Base-by-base conservation (phyloP, 345 rosid species). In the Syzygium aromaticum region DNA sequence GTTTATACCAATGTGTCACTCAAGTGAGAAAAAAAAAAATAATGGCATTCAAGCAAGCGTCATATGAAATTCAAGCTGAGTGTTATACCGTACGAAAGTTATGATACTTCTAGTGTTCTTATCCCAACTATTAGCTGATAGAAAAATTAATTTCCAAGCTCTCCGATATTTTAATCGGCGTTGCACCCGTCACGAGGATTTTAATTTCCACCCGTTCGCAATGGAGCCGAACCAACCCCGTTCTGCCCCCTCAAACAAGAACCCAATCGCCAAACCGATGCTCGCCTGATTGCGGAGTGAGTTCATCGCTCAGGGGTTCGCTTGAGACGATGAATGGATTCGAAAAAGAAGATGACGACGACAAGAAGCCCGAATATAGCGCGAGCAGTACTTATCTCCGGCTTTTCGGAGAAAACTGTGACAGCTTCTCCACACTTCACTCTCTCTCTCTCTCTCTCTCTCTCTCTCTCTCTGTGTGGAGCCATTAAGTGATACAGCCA, bases 361-460 rank as follows among this genome's bases (percentile, higher is more conserved):
- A 7, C 77, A 1, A 63, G 40, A 28, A 30, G 5, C 77, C 38
- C 30, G 77, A 17, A 30, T 3, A 40, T 2, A 15, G 17, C 77
- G 15, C 11, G 77, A 28, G 77, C 15, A 0, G 77, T 3, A 7
- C 77, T 28, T 0, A 63, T 7, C 77, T 7, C 77, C 17, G 22
- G 40, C 77, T 28, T 28, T 15, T 15, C 0, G 40, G 40, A 64
- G 11, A 64, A 64, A 15, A 38, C 77, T 28, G 22, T 21, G 22
- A 28, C 0, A 5, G 61, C 46, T 43, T 43, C 46, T 43, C 7
- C 46, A 43, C 46, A 43, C 46, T 43, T 43, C 46, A 43, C 46
- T 43, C 46, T 43, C 1, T 7, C 5, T 7, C 6, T 7, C 6
- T 11, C 14, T 2, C 52, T 51, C 52, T 51, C 52, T 51, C 52